Percentiles rank a stretch among this genome's conserved stretches.
phyloP scores from a whole-genome alignment of 2,329 filamentous ascomycete species.

The Fusarium guadeloupense region DNA sequence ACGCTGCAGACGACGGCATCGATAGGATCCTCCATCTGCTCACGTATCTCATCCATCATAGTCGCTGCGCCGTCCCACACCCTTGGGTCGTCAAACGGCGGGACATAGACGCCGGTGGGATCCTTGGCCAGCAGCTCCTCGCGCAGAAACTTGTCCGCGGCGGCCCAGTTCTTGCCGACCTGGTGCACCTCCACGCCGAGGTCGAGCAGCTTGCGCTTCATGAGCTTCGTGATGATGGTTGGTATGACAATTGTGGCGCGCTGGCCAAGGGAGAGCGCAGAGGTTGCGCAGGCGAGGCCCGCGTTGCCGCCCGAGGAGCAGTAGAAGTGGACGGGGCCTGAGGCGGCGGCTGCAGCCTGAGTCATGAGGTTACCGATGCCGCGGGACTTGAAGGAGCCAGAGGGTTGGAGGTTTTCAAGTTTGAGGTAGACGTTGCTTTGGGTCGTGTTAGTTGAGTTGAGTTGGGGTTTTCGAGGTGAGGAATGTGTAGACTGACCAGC shows the following conservation, averaged over 20 bases:
- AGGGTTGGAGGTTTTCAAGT: constrained; percentile 84
- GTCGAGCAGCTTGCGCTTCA: constrained; percentile 74
- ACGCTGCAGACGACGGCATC: constrained; percentile 81
- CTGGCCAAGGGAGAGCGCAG: constrained; percentile 69
- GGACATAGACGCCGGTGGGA: constrained; percentile 67
- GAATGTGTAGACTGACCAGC: constrained; percentile 65
- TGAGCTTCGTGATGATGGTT: constrained; percentile 68
- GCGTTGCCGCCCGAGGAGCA: constrained; percentile 85
- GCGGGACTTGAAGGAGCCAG: constrained; percentile 85
- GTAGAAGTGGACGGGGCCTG: constrained; percentile 72
- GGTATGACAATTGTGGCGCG: constrained; percentile 82
- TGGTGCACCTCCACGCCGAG: constrained; percentile 77
- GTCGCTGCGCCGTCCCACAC: constrained; percentile 73
- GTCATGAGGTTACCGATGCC: constrained; percentile 78
- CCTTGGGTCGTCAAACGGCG: constrained; percentile 74
- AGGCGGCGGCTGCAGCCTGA: constrained; percentile 47
- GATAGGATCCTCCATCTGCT: constrained; percentile 57
- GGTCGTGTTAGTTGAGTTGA: constrained; percentile 19
- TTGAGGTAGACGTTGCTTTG: constrained; percentile 83
- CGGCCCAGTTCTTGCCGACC: constrained; percentile 72
- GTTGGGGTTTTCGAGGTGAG: not conserved
- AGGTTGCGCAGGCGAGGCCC: constrained; percentile 81
- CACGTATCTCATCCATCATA: constrained; percentile 62
- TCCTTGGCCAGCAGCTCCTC: constrained; percentile 65
- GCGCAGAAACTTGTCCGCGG: constrained; percentile 74